These are phyloP conservation scores for Nephelium lappaceum DNA, from an alignment of 345 rosid species.

Conservation along the genomic window DNA sequence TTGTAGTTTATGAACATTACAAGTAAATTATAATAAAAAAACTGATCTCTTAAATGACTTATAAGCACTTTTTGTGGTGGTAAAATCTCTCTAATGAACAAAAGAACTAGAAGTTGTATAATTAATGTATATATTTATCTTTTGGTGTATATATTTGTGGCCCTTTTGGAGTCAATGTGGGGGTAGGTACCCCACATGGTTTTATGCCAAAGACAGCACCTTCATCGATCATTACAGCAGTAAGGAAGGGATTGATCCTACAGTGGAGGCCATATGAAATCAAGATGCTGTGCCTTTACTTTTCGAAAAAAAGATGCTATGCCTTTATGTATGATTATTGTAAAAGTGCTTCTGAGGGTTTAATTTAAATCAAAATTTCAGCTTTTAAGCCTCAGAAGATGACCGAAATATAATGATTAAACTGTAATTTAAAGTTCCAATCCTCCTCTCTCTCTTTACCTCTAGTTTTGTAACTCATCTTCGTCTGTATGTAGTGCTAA, in stretches of 20 bases:
- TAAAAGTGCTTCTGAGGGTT: not conserved
- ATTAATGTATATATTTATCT: not conserved
- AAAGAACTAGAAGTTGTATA: slow-evolving; percentile 6
- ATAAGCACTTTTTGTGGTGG: not conserved
- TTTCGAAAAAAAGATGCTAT: too few species aligned
- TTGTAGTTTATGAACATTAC: not conserved
- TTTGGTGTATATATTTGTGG: slow-evolving; percentile 17
- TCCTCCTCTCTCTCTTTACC: too few species aligned
- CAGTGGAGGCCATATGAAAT: not conserved
- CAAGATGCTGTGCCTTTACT: too few species aligned
- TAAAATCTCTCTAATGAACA: too few species aligned
- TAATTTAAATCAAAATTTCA: not conserved
- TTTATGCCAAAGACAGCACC: slow-evolving; percentile 32
- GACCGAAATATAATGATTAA: not conserved
- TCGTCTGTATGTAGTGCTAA: too few species aligned
- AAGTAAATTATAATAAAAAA: too few species aligned
- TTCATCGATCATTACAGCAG: slow-evolving; percentile 31
- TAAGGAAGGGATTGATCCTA: not conserved
- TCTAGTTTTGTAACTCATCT: too few species aligned
- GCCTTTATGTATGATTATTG: not conserved
- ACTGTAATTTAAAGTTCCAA: too few species aligned
- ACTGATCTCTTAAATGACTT: too few species aligned
- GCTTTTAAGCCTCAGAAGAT: not conserved
- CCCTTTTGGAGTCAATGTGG: slow-evolving; percentile 8
- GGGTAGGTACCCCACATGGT: slow-evolving; percentile 43